Evolutionary conservation across 2,329 filamentous ascomycete species (phyloP), one percentile per base, ranked within the genome.

Genomic region (Cordyceps militaris): DNA sequence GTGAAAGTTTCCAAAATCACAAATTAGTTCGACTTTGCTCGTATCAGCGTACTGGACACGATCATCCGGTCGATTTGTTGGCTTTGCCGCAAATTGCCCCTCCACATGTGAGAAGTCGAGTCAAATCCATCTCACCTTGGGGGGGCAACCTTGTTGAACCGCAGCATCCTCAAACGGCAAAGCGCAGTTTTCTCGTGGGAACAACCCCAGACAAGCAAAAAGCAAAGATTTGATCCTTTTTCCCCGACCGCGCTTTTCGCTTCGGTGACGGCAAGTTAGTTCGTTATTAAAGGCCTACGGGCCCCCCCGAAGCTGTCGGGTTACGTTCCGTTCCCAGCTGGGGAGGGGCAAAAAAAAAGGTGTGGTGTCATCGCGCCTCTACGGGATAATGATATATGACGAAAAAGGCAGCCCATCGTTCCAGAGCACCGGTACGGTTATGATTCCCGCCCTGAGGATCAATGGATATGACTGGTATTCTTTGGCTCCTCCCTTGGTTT

Each of bases 121-220:
- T 32, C 28, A 10, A 32, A 5, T 32, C 6, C 28, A 10, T 32
- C 28, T 32, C 6, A 10, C 28, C n/a, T n/a, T 32, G 28, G 28
- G 28, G 28, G 28, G 6, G 6, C 28, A 6, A 4, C 13, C 19
- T 26, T 11, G 7, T 8, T 23, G 38, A n/a, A 32, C 40, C n/a
- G 21, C 2, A 14, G 19, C 32, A 21, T 24, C 53, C 61, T 14
- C 46, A 62, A 61, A 14, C 24, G 61, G 63, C 23, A 62, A 62
- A 46, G 63, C 52, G 47, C 43, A 44, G 60, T 64, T 64, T 28
- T 56, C 62, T 63, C 63, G 62, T 59, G 63, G 34, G 48, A 65
- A 64, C 62, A 63, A 62, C 51, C 24, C 46, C 54, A 52, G 34
- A 54, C 26, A 54, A 54, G 38, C 51, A 54, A 54, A 44, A 43